These are phyloP conservation scores for Serendipita sp. DNA, from an alignment of 768 basidiomycete genomes.

Conservation along the genomic window DNA sequence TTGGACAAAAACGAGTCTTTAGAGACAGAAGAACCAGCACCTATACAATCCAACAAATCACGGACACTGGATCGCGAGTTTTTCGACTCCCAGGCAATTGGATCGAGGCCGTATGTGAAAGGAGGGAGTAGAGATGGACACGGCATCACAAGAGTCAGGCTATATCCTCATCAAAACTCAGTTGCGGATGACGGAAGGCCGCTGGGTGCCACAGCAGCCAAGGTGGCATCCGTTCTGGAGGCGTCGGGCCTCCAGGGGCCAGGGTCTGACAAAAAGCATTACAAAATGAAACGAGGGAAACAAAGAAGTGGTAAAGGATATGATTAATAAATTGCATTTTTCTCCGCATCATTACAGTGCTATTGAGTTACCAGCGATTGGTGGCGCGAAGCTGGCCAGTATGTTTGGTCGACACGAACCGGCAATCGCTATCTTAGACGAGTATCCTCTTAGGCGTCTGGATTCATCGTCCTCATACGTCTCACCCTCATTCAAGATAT, in stretches of 20 bases:
- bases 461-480: too few relatives aligned
- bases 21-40: slow-evolving; percentile 4
- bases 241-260: slow-evolving; percentile 20
- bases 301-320: slow-evolving; percentile 89
- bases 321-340: slow-evolving; percentile 27
- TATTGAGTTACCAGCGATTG: too few relatives aligned
- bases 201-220: slow-evolving; percentile 28
- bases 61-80: slow-evolving; percentile 65
- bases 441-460: too few relatives aligned
- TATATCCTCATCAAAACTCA: slow-evolving; percentile 73
- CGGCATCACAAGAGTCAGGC: slow-evolving; percentile 41
- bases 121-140: slow-evolving; percentile 39
- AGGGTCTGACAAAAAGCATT: slow-evolving; percentile 53
- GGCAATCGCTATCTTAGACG: too few relatives aligned
- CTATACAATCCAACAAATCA: slow-evolving; percentile 33
- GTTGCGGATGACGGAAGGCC: slow-evolving; percentile 66
- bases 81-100: slow-evolving; percentile 42
- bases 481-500: too few relatives aligned
- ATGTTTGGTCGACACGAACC: too few relatives aligned
- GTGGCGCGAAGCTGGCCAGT: too few relatives aligned
- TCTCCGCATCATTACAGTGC: background rate
- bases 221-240: slow-evolving; percentile 27
- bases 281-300: slow-evolving; percentile 70
- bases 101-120: slow-evolving; percentile 47
- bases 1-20: slow-evolving; percentile 17